Evolutionary conservation across 345 rosid genomes (phyloP), one percentile per base, ranked within the genome.

Genomic region (Hypericum androsaemum): DNA sequence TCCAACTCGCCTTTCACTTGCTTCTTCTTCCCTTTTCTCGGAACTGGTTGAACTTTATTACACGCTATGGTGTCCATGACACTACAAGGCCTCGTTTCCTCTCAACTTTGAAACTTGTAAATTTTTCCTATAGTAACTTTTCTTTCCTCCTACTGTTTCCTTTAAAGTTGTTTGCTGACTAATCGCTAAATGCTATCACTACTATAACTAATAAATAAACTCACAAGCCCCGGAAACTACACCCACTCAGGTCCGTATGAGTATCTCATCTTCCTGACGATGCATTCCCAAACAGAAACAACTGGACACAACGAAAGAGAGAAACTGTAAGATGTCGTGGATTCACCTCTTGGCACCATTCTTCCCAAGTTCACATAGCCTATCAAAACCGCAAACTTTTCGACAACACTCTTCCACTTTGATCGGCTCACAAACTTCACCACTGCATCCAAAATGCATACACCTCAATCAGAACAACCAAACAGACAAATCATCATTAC

Each of bases 191-290:
- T 68, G 57, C 69, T 69, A 71, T 52, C 22, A 61, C 65, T 71
- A 44, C 59, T 13, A 22, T 17, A 63, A 69, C 32, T 22, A 22
- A 57, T 60, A 56, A 50, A 56, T 35, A 54, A 58, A 57, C 50
- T 44, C 39, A 50, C 52, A 37, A 16, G 53, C 63, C 40, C 54
- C 53, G 60, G 68, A 44, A 35, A 64, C 95, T 92, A 88, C 96
- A 92, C 95, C 94, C 94, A 92, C 85, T 92, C 96, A 15, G 98
- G 96, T 76, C 89, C 77, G 84, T 62, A 81, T 65, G 98, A 88
- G 56, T 92, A 92, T 80, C 95, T 88, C 96, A 88, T 92, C 53
- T 80, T 85, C 58, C 98, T 89, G 45, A 92, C 92, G 67, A 78
- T 63, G 64, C 98, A 92, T 69, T 85, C 96, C 98, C 98, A 92